Evolutionary conservation across 805 yeast genomes (phyloP).

Genomic region (Starmerella floris): DNA sequence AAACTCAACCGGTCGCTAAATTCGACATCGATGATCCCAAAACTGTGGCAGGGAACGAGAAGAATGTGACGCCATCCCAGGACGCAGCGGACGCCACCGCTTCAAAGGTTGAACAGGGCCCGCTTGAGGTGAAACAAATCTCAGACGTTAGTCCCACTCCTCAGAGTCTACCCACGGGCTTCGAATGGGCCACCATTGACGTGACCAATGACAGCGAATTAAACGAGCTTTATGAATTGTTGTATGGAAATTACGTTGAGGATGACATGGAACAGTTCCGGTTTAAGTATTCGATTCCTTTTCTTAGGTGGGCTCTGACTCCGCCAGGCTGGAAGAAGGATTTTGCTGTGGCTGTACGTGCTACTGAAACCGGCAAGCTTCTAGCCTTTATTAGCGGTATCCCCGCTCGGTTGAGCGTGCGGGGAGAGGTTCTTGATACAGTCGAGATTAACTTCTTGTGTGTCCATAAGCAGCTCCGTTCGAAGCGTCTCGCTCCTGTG

Average conservation of each 20-base stretch:
- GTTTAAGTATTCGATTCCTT: conserved; percentile 71
- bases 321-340: conserved; percentile 86
- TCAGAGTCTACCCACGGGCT: conserved; percentile 56
- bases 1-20: conserved; percentile 84
- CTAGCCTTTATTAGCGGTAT: conserved; percentile 89
- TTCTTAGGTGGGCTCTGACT: conserved; percentile 83
- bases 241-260: conserved; percentile 87
- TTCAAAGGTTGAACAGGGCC: conserved; percentile 34
- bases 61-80: background rate
- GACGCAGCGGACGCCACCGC: background rate
- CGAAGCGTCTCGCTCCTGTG: conserved; percentile 90
- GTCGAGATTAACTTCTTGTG: conserved; percentile 88
- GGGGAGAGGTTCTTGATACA: conserved; percentile 34
- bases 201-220: conserved; percentile 41
- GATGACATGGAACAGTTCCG: conserved; percentile 86
- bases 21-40: conserved; percentile 61
- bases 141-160: conserved; percentile 62
- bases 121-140: conserved; percentile 38
- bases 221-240: conserved; percentile 62
- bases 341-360: conserved; percentile 92
- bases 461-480: conserved; percentile 82
- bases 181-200: conserved; percentile 82
- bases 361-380: conserved; percentile 55
- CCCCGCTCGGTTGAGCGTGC: conserved; percentile 57
- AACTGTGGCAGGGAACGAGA: no score